A percentile compares a stretch with the other conserved stretches of the same genome.
Evolutionary conservation across 2,329 filamentous ascomycete species (phyloP).

Genomic region (Juglanconis juglandina): DNA sequence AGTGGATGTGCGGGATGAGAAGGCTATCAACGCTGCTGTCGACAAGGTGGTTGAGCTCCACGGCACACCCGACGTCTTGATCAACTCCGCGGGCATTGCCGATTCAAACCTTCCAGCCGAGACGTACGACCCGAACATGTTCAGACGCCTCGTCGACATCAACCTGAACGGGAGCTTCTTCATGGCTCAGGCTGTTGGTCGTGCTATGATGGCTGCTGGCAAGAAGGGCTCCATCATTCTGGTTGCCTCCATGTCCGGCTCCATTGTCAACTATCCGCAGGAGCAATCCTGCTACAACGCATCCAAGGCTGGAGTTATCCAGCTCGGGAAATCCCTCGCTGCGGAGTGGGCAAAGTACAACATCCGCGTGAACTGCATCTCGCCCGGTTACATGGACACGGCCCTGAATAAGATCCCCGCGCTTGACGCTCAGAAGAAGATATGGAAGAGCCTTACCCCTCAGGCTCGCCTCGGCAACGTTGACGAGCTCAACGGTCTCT

Average conservation of each 20-base stretch:
- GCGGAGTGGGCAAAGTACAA: conserved; percentile 10
- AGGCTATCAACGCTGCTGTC: conserved; percentile 67
- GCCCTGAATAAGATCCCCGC: background rate
- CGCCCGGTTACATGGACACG: conserved; percentile 21
- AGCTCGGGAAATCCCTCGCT: conserved; percentile 12
- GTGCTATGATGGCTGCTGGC: conserved; percentile 58
- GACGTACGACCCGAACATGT: conserved; percentile 71
- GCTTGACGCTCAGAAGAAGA: conserved; percentile 40
- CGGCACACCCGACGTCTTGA: conserved; percentile 69
- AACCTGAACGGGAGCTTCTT: conserved; percentile 79
- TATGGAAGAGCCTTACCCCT: conserved; percentile 71
- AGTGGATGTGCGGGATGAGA: conserved; percentile 71
- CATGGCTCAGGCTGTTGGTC: conserved; percentile 69
- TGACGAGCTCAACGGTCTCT: conserved; percentile 55
- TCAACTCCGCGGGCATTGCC: conserved; percentile 77
- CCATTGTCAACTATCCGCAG: conserved; percentile 21
- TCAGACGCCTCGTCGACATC: conserved; percentile 76
- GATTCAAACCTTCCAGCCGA: conserved; percentile 83
- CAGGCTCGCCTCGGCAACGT: conserved; percentile 71
- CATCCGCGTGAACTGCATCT: conserved; percentile 16
- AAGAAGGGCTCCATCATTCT: conserved; percentile 26
- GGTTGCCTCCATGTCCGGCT: conserved; percentile 22
- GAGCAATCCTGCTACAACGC: conserved; percentile 9
- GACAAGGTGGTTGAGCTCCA: conserved; percentile 63
- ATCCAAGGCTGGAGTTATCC: conserved; percentile 10